Base-by-base conservation (phyloP, 495 filamentous ascomycete species). In the Lepidopterella palustris region DNA sequence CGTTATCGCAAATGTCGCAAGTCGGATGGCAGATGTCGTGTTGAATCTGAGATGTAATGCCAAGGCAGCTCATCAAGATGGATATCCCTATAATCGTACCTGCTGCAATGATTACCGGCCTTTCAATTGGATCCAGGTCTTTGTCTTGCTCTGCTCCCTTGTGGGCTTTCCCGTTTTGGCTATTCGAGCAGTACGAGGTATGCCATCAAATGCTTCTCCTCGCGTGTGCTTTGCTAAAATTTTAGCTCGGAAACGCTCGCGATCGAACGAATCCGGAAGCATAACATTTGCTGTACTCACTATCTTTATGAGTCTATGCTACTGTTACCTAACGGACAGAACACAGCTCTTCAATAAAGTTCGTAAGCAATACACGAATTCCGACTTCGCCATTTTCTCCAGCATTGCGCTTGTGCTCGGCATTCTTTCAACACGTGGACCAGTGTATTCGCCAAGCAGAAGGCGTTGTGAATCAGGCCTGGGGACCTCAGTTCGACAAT, bases 31-130 rank as follows among this genome's bases (percentile, higher is more conserved):
- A 5, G 78, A 86, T 62, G 66, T 83, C 13, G 66, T 82, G 4
- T 70, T 86, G 53, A 86, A 85, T 56, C 59, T 79, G 25, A 79
- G 74, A 59, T 86, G 83, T 69, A 86, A 85, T 67, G 59, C 71
- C 4, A 69, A 73, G 57, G 61, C 72, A 26, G 60, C 69, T n/a
- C 57, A 65, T 8, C 66, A 66, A 57, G 68, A 53, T 11, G 55
- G 70, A 24, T 78, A 77, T 61, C 77, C 78, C 0, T 78, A 78
- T 63, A 74, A 80, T 57, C 74, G 77, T 24, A 86, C 84, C 4
- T 87, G 84, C 69, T 87, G 84, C 62, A 78, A 69, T 48, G 72
- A 65, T 27, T 80, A 83, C 58, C 45, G 61, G 6, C 51, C 47
- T 0, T 68, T 68, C 18, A 68, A 66, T 35, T 63, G 63, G 55